Percentiles rank a stretch among this genome's conserved stretches.
These are phyloP conservation scores for Colletotrichum camelliae DNA, from an alignment of 2,329 filamentous ascomycete genomes.

Conservation along the genomic window DNA sequence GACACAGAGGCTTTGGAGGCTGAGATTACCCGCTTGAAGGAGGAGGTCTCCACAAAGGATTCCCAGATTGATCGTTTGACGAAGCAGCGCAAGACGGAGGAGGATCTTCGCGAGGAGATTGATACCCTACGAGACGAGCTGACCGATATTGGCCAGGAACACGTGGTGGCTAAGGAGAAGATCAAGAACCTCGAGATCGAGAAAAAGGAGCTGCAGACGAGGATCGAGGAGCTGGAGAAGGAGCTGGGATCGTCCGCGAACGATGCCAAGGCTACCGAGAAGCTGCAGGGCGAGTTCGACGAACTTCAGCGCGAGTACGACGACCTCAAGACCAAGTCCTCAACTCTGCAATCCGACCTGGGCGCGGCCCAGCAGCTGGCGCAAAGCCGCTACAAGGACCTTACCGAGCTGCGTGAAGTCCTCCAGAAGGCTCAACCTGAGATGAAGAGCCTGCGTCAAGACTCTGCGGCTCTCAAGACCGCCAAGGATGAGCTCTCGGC, in stretches of 20 bases:
- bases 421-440: conserved; percentile 88
- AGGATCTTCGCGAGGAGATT: conserved; percentile 83
- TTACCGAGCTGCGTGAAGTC: conserved; percentile 79
- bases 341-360: conserved; percentile 79
- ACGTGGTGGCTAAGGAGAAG: conserved; percentile 82
- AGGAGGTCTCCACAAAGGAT: conserved; percentile 69
- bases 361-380: conserved; percentile 86
- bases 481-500: conserved; percentile 75
- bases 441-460: conserved; percentile 77
- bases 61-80: conserved; percentile 74
- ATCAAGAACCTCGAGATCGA: conserved; percentile 74
- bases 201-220: conserved; percentile 68
- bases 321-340: conserved; percentile 72
- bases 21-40: conserved; percentile 56
- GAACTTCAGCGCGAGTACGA: conserved; percentile 61
- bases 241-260: conserved; percentile 58
- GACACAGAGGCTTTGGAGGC: conserved; percentile 47
- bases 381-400: conserved; percentile 85
- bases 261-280: conserved; percentile 51
- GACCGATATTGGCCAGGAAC: conserved; percentile 78
- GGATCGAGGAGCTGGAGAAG: conserved; percentile 72
- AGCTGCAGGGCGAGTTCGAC: conserved; percentile 67
- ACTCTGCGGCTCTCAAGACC: conserved; percentile 75
- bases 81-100: conserved; percentile 75
- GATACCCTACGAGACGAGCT: conserved; percentile 83